Conservation (phyloP, 495 filamentous ascomycete species). For the Viridothelium virens region DNA sequence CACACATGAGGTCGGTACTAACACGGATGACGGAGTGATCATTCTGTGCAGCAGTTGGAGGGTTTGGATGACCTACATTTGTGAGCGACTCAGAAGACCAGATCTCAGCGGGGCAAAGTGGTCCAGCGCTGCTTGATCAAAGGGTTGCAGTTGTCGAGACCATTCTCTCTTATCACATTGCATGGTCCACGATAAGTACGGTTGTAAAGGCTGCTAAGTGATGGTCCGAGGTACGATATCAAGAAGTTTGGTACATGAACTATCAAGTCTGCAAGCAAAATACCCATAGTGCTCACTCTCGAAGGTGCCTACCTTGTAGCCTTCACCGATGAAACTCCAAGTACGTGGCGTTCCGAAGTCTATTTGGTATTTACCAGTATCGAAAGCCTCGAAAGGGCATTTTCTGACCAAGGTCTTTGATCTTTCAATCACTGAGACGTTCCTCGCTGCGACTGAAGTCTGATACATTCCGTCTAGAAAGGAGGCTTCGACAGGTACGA, state of each 20-base stretch:
- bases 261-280: neutral
- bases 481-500: neutral
- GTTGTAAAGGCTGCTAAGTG: neutral
- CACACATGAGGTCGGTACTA: neutral
- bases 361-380: neutral
- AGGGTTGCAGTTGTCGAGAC: neutral
- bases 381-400: neutral
- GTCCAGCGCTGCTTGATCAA: neutral
- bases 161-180: neutral
- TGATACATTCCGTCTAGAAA: neutral
- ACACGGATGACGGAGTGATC: neutral
- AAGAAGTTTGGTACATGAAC: neutral
- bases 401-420: neutral
- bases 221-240: neutral
- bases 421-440: neutral
- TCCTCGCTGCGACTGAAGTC: neutral
- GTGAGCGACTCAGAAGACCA: neutral
- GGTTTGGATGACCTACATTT: neutral
- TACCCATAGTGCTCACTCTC: neutral
- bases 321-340: neutral
- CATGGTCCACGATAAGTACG: neutral
- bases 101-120: neutral
- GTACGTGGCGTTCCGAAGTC: neutral
- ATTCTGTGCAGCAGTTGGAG: neutral
- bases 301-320: neutral